Percentiles rank a stretch among this genome's conserved stretches.
These are phyloP conservation scores for Pythium phragmitis DNA, from an alignment of 352 stramenopile genomes.

Conservation along the genomic window DNA sequence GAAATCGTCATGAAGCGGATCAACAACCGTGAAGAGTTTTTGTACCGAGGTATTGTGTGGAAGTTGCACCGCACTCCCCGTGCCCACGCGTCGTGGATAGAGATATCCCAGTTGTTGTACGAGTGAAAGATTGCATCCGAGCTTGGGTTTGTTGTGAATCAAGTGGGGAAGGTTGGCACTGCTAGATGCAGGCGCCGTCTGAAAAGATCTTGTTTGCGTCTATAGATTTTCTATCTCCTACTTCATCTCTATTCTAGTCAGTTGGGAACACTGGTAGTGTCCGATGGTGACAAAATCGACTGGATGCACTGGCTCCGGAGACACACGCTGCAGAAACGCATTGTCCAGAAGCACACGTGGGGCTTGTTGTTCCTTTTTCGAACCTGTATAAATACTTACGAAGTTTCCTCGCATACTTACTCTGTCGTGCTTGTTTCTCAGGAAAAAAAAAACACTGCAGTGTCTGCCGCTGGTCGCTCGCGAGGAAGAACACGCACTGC, in stretches of 20 bases:
- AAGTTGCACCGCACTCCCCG: slow-evolving; percentile 46
- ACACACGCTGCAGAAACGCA: background rate
- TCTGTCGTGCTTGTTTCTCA: slow-evolving; percentile 3
- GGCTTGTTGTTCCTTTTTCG: slow-evolving; percentile 12
- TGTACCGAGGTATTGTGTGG: slow-evolving; percentile 70
- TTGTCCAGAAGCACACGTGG: background rate
- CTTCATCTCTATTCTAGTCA: background rate
- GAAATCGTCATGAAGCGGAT: slow-evolving; percentile 59
- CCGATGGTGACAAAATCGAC: too few relatives aligned
- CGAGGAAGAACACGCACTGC: background rate
- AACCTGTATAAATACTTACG: slow-evolving; percentile 35
- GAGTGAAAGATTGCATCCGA: slow-evolving; percentile 27
- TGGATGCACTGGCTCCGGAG: background rate
- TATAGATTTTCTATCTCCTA: too few relatives aligned
- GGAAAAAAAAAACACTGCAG: background rate
- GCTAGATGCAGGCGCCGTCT: background rate
- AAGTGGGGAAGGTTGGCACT: background rate
- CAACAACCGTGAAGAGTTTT: slow-evolving; percentile 68
- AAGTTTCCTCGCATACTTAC: slow-evolving; percentile 22
- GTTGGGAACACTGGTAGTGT: background rate
- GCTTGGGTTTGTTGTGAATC: too few relatives aligned
- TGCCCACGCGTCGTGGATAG: slow-evolving; percentile 62
- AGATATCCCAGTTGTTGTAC: slow-evolving; percentile 69
- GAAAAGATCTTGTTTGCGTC: too few relatives aligned
- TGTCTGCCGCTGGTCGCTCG: too few relatives aligned